phyloP scores from a whole-genome alignment of 2,329 filamentous ascomycete genomes.

The Arthroderma uncinatum region DNA sequence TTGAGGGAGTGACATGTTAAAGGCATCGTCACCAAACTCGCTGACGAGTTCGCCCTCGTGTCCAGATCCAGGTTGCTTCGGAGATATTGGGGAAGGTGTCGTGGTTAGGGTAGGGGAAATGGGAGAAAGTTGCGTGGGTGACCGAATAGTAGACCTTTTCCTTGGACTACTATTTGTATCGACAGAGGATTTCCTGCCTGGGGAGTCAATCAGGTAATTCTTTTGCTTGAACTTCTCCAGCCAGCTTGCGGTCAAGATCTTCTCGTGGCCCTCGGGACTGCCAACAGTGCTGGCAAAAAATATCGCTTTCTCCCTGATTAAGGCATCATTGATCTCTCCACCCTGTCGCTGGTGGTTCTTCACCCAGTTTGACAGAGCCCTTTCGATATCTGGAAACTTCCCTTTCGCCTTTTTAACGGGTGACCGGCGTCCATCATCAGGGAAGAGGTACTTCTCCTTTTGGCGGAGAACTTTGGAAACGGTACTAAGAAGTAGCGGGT shows the following conservation, averaged over 20 bases:
- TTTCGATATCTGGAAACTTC: conserved; percentile 82
- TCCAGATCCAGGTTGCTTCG: conserved; percentile 54
- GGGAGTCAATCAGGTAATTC: conserved; percentile 51
- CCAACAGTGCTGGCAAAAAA: conserved; percentile 68
- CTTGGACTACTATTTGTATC: conserved; percentile 32
- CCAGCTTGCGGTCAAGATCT: conserved; percentile 65
- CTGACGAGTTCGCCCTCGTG: conserved; percentile 48
- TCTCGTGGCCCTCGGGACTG: conserved; percentile 59
- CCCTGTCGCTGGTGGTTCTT: conserved; percentile 70
- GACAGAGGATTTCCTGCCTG: conserved; percentile 43
- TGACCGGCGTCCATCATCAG: conserved; percentile 66
- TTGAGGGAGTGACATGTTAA: conserved; percentile 55
- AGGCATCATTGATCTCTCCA: conserved; percentile 60
- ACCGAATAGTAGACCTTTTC: conserved; percentile 43
- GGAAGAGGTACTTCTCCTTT: conserved; percentile 85
- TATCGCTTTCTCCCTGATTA: conserved; percentile 71
- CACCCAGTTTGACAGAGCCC: conserved; percentile 78
- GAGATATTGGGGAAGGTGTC: conserved; percentile 60
- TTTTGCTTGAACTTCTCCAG: conserved; percentile 94
- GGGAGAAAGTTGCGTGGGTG: conserved; percentile 58
- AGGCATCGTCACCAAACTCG: conserved; percentile 31
- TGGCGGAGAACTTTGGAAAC: conserved; percentile 96
- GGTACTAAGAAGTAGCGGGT: conserved; percentile 50
- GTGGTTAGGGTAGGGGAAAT: conserved; percentile 56
- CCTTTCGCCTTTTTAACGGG: conserved; percentile 73